phyloP scores from a whole-genome alignment of 192 early-diverging fungal genomes.

The Chytriomyces sp. region DNA sequence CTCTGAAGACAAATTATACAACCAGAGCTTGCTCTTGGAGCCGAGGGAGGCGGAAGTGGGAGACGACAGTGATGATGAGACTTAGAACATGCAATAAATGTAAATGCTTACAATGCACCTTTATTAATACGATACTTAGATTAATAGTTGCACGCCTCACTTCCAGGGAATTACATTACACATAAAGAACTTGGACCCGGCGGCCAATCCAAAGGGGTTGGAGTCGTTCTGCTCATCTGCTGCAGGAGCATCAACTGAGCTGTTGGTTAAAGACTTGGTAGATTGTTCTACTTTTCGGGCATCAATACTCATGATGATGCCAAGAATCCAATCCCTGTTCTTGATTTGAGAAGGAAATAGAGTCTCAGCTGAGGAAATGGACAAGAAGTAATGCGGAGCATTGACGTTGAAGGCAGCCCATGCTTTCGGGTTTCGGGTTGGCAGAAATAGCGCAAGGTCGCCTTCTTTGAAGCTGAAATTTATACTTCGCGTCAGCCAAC shows the following conservation, averaged over 20 bases:
- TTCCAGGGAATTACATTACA: slow-evolving; percentile 25
- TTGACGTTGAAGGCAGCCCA: slow-evolving; percentile 58
- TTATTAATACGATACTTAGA: too few relatives aligned
- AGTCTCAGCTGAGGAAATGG: slow-evolving; percentile 13
- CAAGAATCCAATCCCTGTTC: slow-evolving; percentile 52
- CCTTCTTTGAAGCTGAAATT: slow-evolving; percentile 42
- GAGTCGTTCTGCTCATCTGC: background rate
- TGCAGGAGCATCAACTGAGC: background rate
- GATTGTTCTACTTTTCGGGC: slow-evolving; percentile 10
- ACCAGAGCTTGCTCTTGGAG: slow-evolving; percentile 45
- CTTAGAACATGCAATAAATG: too few relatives aligned
- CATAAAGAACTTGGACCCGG: slow-evolving; percentile 35
- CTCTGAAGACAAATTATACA: slow-evolving; percentile 51
- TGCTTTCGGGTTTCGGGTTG: slow-evolving; percentile 48
- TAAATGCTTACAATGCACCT: too few relatives aligned
- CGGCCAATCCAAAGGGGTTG: slow-evolving; percentile 45
- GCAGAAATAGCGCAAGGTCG: slow-evolving; percentile 52
- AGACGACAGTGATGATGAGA: slow-evolving; percentile 37
- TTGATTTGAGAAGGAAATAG: slow-evolving; percentile 40
- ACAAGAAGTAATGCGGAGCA: slow-evolving; percentile 49
- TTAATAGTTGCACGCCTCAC: background rate
- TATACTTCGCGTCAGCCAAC: slow-evolving; percentile 16
- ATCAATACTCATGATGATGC: slow-evolving; percentile 38
- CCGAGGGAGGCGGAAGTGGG: slow-evolving; percentile 46
- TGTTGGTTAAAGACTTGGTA: background rate